Conservation (phyloP, 495 filamentous ascomycete species). For the Aspergillus nanangensis region DNA sequence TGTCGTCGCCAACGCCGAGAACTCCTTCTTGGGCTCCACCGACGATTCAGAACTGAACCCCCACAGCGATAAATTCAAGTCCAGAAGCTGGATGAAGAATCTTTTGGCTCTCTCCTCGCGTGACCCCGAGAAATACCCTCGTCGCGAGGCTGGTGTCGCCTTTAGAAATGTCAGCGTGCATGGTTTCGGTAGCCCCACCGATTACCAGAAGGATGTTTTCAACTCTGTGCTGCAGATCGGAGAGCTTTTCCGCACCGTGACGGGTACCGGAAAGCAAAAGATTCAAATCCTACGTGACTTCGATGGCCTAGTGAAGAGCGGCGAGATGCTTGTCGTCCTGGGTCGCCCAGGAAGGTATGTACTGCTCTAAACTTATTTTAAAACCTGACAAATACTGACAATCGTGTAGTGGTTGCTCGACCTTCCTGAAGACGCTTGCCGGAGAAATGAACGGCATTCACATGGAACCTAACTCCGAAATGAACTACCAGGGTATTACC, state of each 20-base stretch:
- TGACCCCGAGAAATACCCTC: slow-evolving; percentile 43
- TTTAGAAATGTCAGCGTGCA: slow-evolving; percentile 67
- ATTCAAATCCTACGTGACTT: slow-evolving; percentile 70
- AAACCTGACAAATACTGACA: slow-evolving; percentile 4
- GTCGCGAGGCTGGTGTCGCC: slow-evolving; percentile 40
- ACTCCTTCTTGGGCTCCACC: slow-evolving; percentile 38
- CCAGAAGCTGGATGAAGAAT: slow-evolving; percentile 50
- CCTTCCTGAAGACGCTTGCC: slow-evolving; percentile 67
- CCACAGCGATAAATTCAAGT: slow-evolving; percentile 40
- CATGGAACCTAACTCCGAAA: slow-evolving; percentile 49
- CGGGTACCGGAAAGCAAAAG: slow-evolving; percentile 48
- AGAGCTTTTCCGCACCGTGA: slow-evolving; percentile 37
- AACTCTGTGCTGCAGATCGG: slow-evolving; percentile 60
- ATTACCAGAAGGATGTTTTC: slow-evolving; percentile 77
- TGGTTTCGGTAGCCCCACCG: slow-evolving; percentile 70
- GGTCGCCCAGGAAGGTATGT: slow-evolving; percentile 60
- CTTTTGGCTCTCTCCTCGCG: slow-evolving; percentile 42
- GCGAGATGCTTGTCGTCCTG: slow-evolving; percentile 79
- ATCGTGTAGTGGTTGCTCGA: slow-evolving; percentile 55
- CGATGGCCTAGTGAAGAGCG: slow-evolving; percentile 66
- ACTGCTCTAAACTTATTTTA: not conserved
- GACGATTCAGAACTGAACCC: slow-evolving; percentile 46
- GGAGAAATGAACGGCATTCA: slow-evolving; percentile 73
- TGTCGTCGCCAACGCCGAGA: slow-evolving; percentile 26
- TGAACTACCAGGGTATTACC: slow-evolving; percentile 75